Conservation (phyloP, 2,329 filamentous ascomycete species). For the Arthroderma sp. region DNA sequence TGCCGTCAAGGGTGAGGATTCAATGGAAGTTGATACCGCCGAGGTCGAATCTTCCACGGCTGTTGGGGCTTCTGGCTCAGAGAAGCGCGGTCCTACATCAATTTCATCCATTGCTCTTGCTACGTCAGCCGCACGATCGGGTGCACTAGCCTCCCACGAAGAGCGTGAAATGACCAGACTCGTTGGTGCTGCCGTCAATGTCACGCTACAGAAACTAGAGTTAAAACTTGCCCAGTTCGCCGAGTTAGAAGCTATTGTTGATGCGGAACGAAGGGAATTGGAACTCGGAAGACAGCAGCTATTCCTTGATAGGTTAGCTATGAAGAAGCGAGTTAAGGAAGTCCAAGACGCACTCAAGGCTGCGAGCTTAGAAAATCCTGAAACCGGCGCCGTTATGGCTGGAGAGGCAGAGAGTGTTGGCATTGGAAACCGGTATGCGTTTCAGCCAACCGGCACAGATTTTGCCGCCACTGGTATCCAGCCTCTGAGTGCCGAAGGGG, state of each 20-base stretch:
- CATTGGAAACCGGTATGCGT: conserved; percentile 26
- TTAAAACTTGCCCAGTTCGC: conserved; percentile 92
- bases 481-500: conserved; percentile 29
- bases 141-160: conserved; percentile 84
- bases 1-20: conserved; percentile 40
- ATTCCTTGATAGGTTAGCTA: conserved; percentile 79
- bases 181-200: conserved; percentile 81
- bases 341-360: conserved; percentile 57
- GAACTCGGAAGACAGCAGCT: conserved; percentile 85
- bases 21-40: conserved; percentile 43
- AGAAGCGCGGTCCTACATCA: conserved; percentile 35
- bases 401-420: conserved; percentile 22
- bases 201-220: conserved; percentile 90
- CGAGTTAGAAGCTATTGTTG: conserved; percentile 85
- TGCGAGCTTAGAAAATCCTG: conserved; percentile 29
- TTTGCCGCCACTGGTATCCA: conserved; percentile 17
- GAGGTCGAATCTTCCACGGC: conserved; percentile 14
- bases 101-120: conserved; percentile 57
- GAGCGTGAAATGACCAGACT: conserved; percentile 93
- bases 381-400: conserved; percentile 28
- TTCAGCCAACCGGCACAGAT: conserved; percentile 24
- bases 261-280: conserved; percentile 82
- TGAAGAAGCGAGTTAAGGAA: conserved; percentile 74
- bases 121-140: conserved; percentile 70
- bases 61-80: conserved; percentile 35